Evolutionary conservation across 352 stramenopile genomes (phyloP).

Genomic region (Elongisporangium undulatum): DNA sequence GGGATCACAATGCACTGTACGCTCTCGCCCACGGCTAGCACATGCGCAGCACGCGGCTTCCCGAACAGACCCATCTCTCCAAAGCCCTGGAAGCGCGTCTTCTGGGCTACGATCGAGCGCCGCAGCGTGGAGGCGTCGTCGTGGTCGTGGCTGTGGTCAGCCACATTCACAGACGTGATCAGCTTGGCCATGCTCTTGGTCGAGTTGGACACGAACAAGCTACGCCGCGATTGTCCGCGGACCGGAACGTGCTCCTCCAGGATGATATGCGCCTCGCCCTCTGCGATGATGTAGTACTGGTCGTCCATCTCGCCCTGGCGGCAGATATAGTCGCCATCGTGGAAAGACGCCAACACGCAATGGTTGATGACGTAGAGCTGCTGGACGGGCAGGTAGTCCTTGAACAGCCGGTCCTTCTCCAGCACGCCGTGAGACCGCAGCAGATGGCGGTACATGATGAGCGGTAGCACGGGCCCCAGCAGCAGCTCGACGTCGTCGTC

Average conservation of each 20-base stretch:
- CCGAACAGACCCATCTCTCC: conserved; percentile 76
- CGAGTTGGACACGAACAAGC: conserved; percentile 1
- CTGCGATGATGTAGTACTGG: conserved; percentile 61
- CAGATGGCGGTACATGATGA: conserved; percentile 56
- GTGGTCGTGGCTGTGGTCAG: conserved; percentile 1
- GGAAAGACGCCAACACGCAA: conserved; percentile 40
- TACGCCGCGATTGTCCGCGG: neutral
- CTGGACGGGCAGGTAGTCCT: conserved; percentile 34
- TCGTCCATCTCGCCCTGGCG: conserved; percentile 50
- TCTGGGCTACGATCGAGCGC: conserved; percentile 41
- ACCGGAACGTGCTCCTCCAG: conserved; percentile 27
- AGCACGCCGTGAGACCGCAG: conserved; percentile 50
- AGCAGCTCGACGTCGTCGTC: conserved; percentile 33
- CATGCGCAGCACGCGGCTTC: conserved; percentile 42
- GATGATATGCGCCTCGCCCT: conserved; percentile 54
- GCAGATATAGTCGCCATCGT: conserved; percentile 40
- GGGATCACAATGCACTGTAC: conserved; percentile 46
- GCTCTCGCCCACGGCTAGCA: conserved; percentile 27
- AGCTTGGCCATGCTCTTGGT: neutral
- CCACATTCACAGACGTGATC: neutral
- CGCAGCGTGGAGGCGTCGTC: conserved; percentile 6
- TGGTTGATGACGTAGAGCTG: conserved; percentile 44
- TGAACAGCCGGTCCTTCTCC: conserved; percentile 62
- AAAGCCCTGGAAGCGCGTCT: conserved; percentile 65
- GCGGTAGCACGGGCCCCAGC: conserved; percentile 40